Evolutionary conservation across 2,329 filamentous ascomycete genomes (phyloP).

Genomic region (Emericellopsis cladophorae): DNA sequence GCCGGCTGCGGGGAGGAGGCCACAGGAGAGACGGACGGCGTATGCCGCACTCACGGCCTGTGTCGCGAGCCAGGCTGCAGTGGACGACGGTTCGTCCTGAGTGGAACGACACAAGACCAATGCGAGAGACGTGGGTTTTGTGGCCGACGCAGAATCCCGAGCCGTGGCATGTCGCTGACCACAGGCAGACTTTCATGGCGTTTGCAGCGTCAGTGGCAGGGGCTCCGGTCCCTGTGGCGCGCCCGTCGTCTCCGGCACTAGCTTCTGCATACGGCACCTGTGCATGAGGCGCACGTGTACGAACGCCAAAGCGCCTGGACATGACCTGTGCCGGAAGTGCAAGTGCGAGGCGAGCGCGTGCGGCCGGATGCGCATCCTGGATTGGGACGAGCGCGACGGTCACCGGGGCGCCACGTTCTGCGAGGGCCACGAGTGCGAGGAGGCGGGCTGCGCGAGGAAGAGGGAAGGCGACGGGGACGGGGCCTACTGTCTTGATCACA

Average conservation of each 20-base stretch:
- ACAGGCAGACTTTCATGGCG: too few relatives aligned
- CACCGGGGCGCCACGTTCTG: slow-evolving; percentile 2
- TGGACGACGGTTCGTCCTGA: not conserved
- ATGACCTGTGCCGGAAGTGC: too few relatives aligned
- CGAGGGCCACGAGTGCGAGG: slow-evolving; percentile 2
- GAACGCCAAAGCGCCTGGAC: too few relatives aligned
- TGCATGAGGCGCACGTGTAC: too few relatives aligned
- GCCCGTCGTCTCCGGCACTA: too few relatives aligned
- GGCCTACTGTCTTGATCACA: not conserved
- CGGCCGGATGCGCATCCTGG: not conserved
- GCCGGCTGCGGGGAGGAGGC: not conserved
- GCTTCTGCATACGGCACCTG: too few relatives aligned
- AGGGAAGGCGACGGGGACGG: not conserved
- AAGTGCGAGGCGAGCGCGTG: not conserved
- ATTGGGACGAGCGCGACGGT: too few relatives aligned
- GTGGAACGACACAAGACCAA: not conserved
- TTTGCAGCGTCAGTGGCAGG: too few relatives aligned
- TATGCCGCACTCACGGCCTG: not conserved
- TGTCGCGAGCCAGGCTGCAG: not conserved
- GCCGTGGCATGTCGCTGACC: not conserved
- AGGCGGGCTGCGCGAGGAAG: not conserved
- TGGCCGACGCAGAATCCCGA: not conserved
- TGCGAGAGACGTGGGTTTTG: not conserved
- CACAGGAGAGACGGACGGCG: not conserved
- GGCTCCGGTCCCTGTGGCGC: not conserved